A percentile compares a stretch with the other conserved stretches of the same genome.
Conservation (phyloP, 371 early-diverging fungal genomes). For the Rhizopus microsporus region DNA sequence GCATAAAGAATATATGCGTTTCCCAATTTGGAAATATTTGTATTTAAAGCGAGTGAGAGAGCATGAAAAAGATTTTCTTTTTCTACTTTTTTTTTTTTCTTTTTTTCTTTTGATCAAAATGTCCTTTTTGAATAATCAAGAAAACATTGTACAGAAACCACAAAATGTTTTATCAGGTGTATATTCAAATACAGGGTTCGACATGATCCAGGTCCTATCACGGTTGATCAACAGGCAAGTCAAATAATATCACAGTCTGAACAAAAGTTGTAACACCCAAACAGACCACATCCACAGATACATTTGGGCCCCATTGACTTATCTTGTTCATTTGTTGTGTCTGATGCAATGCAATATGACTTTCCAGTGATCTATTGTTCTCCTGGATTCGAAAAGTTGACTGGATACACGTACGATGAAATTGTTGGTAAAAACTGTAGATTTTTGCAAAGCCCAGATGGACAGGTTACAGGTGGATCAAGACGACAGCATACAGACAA, state of each 20-base stretch:
- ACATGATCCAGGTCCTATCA: slow-evolving; percentile 56
- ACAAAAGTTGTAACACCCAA: background rate
- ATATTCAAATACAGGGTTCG: slow-evolving; percentile 59
- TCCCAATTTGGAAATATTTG: no score
- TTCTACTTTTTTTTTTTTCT: no score
- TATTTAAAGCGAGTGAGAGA: no score
- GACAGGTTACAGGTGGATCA: slow-evolving; percentile 49
- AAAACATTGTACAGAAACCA: background rate
- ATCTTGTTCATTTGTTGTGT: slow-evolving; percentile 56
- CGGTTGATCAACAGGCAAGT: slow-evolving; percentile 16
- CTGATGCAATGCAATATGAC: slow-evolving; percentile 47
- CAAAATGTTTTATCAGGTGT: slow-evolving; percentile 26
- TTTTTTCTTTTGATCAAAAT: background rate
- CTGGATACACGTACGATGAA: slow-evolving; percentile 57
- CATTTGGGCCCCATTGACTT: slow-evolving; percentile 63
- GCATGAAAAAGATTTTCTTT: no score
- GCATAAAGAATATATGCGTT: no score
- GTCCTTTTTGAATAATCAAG: background rate
- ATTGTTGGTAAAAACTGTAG: slow-evolving; percentile 69
- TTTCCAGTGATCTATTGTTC: slow-evolving; percentile 59
- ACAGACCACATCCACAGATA: slow-evolving; percentile 51
- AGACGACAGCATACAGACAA: slow-evolving; percentile 59
- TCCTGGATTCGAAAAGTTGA: slow-evolving; percentile 59
- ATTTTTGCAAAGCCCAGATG: slow-evolving; percentile 61
- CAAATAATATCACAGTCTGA: no score